Evolutionary conservation across 108 stramenopile species (phyloP), one percentile per base, ranked within the genome.

Genomic region (Nitzschia inconspicua): DNA sequence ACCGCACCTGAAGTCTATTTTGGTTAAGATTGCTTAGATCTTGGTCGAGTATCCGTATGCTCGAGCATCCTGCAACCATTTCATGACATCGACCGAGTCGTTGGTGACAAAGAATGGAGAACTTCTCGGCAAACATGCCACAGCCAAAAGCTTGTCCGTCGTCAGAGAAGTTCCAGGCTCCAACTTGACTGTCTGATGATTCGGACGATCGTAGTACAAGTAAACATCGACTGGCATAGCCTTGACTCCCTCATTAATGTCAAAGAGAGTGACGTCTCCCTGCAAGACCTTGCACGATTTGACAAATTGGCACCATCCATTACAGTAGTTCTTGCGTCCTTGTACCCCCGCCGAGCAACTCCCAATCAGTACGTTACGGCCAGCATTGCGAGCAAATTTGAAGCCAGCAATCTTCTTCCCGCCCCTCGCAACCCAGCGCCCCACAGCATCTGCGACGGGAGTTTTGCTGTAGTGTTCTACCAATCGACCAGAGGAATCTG

Each of bases 231-330:
- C 53, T 1, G n/a, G 26, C 14, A 68, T 3, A 3, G 47, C 66
- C 47, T 68, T 29, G 7, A 19, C 18, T n/a, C 44, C 44, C 11
- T 29, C 55, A 10, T 43, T 44, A 5, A 41, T 14, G 9, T 28
- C 40, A 18, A 13, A 18, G 24, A 57, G 37, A 9, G 26, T 36
- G 34, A 63, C 50, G 4, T 8, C 13, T 5, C 64, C 55, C 6
- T 44, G 6, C 8, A 53, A 9, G 6, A 32, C 4, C 41, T 46
- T n/a, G n/a, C n/a, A n/a, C n/a, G n/a, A n/a, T 29, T 67, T 60
- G 14, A 77, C 16, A 49, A 67, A 77, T 40, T 77, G 69, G 31
- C 70, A 77, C 41, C 69, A 66, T 42, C 75, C 75, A 39, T 63
- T 66, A 32, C 47, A 77, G 37, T 68, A 76, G n/a, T 76, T 76